Evolutionary conservation across 306 rosid species (phyloP), one percentile per base, ranked within the genome.

Genomic region (Alnus glutinosa): DNA sequence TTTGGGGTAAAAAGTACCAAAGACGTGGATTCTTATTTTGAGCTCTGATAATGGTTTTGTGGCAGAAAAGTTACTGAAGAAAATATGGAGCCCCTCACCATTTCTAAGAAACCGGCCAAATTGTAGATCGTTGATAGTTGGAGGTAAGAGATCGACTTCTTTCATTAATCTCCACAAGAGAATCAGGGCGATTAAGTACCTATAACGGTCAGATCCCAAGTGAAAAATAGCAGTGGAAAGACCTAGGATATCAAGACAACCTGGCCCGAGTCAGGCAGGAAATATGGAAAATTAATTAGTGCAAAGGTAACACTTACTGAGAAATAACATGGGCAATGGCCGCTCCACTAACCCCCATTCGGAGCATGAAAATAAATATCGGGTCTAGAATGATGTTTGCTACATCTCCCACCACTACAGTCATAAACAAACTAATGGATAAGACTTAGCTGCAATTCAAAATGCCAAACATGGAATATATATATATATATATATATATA

Each of bases 291-390:
- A 4, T 50, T 34, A 73, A 66, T 37, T 54, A 68, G 71, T 11
- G 42, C 49, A 68, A 68, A 12, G 68, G 58, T 80, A 61, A 73
- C 46, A 89, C 97, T 84, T 85, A 94, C 98, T 94, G 98, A 57
- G 98, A 94, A 79, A 94, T 88, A 74, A 94, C 98, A 83, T 94
- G 98, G 5, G 98, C 97, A 69, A 94, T 86, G 80, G 98, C 98
- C 42, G 97, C 98, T 49, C 98, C 98, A 6, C 87, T 83, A 72
- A 91, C 92, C 15, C 97, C 98, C 62, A 88, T 69, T n/a, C 73
- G 85, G 77, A 91, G 86, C 30, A 84, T 83, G 49, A 92, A 91
- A 28, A 94, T 94, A 79, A 94, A 91, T 52, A 94, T 37, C 63
- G 92, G 93, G 80, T 94, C 98, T 7, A 94, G 86, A 70, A 91